phyloP scores from a whole-genome alignment of 768 basidiomycete species.

The Russula griseocarnosa region DNA sequence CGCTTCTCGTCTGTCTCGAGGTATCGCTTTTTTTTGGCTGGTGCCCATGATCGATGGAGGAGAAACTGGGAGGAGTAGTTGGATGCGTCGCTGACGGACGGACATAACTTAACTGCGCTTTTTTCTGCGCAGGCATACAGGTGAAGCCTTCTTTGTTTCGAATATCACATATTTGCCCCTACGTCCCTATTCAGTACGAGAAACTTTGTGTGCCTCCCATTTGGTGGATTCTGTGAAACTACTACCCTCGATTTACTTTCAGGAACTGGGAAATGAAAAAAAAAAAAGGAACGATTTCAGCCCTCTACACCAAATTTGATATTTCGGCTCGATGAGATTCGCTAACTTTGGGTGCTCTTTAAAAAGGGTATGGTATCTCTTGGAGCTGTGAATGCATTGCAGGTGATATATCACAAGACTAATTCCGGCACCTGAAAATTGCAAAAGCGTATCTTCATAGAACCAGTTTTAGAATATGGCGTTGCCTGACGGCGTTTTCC shows the following conservation, averaged over 20 bases:
- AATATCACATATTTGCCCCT: background rate
- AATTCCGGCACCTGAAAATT: background rate
- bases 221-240: background rate
- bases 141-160: background rate
- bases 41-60: slow-evolving; percentile 57
- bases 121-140: background rate
- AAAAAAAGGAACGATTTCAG: background rate
- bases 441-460: too few species aligned
- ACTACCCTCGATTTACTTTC: background rate
- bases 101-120: slow-evolving; percentile 35
- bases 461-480: too few species aligned
- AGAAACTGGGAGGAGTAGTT: slow-evolving; percentile 36
- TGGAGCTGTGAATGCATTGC: background rate
- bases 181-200: background rate
- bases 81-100: slow-evolving; percentile 35
- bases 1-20: slow-evolving; percentile 49
- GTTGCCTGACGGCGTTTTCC: background rate
- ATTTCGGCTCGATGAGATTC: background rate
- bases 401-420: background rate
- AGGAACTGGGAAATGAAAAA: background rate
- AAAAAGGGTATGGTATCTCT: background rate
- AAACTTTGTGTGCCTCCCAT: background rate
- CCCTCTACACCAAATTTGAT: too few species aligned
- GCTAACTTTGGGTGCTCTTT: background rate
- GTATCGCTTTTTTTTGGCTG: slow-evolving; percentile 58